Base-by-base conservation (phyloP, 768 basidiomycete species). In the Trametes sanguinea region DNA sequence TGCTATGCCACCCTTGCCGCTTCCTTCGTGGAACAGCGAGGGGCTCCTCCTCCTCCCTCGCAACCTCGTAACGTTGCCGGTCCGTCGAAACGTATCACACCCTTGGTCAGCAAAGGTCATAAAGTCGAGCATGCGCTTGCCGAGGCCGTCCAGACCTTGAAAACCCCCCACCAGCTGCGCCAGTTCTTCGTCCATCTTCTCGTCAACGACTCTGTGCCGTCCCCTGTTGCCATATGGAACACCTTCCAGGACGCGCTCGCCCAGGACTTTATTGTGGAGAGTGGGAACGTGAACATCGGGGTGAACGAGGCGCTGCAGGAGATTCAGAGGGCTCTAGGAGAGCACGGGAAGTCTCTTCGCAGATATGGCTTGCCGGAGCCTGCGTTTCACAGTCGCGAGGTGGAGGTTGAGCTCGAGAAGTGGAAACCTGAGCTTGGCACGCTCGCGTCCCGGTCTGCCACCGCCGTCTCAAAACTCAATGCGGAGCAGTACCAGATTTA, bases 131-230 rank as follows among this genome's bases (percentile, higher is more conserved):
- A 66, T 57, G 74, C 79, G 0, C 65, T 81, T 14, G 33, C 58
- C 2, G 79, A 81, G 51, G 78, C 75, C 1, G 61, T 80, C 0
- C 51, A 67, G 7, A 61, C 61, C 2, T 65, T 75, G 2, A 55
- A 65, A 4, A 76, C 78, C 0, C 80, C 78, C 0, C 52, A 59
- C 2, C 77, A 81, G 60, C 68, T 81, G 0, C 75, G 76, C 1
- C 52, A 73, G 32, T 73, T 80, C 2, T 78, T 81, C 65, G 71
- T 74, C n/a, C 72, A 78, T 51, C 61, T 80, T 2, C 58, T 79
- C 1, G 65, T 75, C 40, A 75, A 80, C 40, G 71, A 74, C 32
- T 72, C 70, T 45, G 61, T 76, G 6, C 54, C 61, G 2, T 52
- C 66, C 0, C 72, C 68, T 22, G 43, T 72, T 6, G 37, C 62